Base-by-base conservation (phyloP, 257 asterid genomes). In the Anisodus acutangulus region DNA sequence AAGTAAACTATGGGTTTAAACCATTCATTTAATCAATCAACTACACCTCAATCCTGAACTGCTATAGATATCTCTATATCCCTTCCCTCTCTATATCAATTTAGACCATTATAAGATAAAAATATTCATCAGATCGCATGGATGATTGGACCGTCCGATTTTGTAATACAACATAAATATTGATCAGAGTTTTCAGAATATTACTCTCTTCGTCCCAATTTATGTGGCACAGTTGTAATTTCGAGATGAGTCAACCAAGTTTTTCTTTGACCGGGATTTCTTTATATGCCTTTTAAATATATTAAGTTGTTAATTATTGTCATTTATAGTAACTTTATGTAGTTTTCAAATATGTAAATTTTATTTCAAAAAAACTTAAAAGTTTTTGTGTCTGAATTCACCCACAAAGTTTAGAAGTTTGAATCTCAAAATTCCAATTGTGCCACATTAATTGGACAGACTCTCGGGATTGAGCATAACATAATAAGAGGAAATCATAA, bases 161-260 rank as follows among this genome's bases (percentile, higher is more conserved):
- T 26, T 35, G 11, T 3, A 51, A 22, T 51, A 26, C 63, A 71
- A 45, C 57, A 45, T 4, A 71, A 8, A 41, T 22, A 15, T 5
- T 47, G 19, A 72, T 72, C 79, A 71, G 7, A 68, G 12, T 68
- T 70, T 4, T 70, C 78, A 70, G 6, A 68, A 68, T 37, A 68
- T 13, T 37, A 3, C 45, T 41, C 7, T 68, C 35, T 22, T 0
- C 26, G 26, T 22, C 26, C 1, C 35, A 31, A 31, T 31, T 31
- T 31, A 31, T 31, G 35, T 31, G 1, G 1, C 35, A 31, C 35
- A 31, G 1, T 31, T 31, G 35, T 1, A 31, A 31, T 31, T 31
- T 31, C 35, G 35, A 31, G 35, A 31, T 1, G 35, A 31, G 35
- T 31, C 35, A 31, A 31, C 35, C 35, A 31, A 31, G 35, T 31